phyloP scores from a whole-genome alignment of 495 filamentous ascomycete species.

The Bathelium albidoporum region DNA sequence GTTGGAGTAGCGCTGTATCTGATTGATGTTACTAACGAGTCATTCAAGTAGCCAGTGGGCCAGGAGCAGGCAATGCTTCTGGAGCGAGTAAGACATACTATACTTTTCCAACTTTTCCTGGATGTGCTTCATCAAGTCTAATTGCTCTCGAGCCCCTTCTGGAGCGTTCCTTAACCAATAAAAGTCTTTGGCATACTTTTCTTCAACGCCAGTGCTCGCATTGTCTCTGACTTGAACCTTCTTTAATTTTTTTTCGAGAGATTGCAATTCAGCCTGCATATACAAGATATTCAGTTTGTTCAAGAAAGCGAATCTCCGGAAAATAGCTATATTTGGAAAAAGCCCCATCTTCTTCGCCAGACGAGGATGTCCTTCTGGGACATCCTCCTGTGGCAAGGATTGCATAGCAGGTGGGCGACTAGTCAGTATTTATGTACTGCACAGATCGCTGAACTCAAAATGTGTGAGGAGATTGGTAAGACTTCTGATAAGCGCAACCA shows the following conservation, averaged over 20 bases:
- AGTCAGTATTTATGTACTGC: not conserved
- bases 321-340: not conserved
- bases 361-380: not conserved
- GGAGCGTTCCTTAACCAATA: not conserved
- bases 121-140: not conserved
- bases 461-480: not conserved
- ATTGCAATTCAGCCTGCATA: not conserved
- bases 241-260: not conserved
- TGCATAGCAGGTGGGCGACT: not conserved
- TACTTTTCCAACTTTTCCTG: not conserved
- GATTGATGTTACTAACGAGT: not conserved
- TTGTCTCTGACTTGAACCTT: not conserved
- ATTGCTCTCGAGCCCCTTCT: not conserved
- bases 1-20: not conserved
- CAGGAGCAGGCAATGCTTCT: too few species aligned
- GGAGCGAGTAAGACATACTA: not conserved
- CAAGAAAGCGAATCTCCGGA: constrained; percentile 1
- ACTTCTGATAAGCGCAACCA: not conserved
- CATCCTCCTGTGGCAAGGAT: not conserved
- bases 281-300: constrained; percentile 1
- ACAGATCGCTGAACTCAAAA: not conserved
- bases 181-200: not conserved
- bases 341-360: not conserved
- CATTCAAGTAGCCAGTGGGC: too few species aligned
- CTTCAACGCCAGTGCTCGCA: not conserved